These are phyloP conservation scores for Taxillus chinensis DNA, from an alignment of 164 flowering plant species.

Conservation along the genomic window DNA sequence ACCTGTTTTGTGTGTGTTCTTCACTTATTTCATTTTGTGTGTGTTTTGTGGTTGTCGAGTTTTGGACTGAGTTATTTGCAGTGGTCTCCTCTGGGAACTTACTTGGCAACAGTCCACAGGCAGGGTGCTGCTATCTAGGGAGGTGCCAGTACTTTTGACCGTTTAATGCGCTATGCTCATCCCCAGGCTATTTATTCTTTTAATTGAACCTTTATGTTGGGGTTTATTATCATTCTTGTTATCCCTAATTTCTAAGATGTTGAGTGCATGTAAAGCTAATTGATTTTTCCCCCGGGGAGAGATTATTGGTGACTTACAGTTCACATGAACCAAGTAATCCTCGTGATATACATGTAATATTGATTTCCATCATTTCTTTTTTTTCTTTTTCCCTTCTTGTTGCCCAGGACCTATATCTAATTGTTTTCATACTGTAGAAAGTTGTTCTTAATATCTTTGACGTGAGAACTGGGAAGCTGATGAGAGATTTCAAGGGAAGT, in stretches of 20 bases:
- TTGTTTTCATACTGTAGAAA: slow-evolving; percentile 30
- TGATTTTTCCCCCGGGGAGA: slow-evolving; percentile 96
- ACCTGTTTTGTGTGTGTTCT: too few relatives aligned
- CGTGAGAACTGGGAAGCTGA: slow-evolving; percentile 79
- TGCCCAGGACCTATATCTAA: slow-evolving; percentile 8
- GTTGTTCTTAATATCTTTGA: slow-evolving; percentile 83
- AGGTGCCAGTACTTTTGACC: slow-evolving; percentile 72
- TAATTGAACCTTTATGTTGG: not conserved
- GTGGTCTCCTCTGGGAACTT: slow-evolving; percentile 96
- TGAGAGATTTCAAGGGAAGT: slow-evolving; percentile 91
- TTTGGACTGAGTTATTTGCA: slow-evolving; percentile 98
- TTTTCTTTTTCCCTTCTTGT: not conserved
- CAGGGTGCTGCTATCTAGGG: slow-evolving; percentile 99
- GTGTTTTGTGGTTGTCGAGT: too few relatives aligned
- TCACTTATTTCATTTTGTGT: too few relatives aligned
- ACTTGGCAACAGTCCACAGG: slow-evolving; percentile 88
- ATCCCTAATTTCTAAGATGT: slow-evolving; percentile 5
- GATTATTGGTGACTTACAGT: slow-evolving; percentile 81
- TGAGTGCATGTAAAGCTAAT: slow-evolving; percentile 66
- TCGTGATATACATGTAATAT: slow-evolving; percentile 79
- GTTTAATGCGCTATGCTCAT: slow-evolving; percentile 85
- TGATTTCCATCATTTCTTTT: not conserved
- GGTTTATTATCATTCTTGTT: not conserved
- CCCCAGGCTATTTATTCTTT: slow-evolving; percentile 45
- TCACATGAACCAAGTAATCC: slow-evolving; percentile 99